Evolutionary conservation across 116 monocot species (phyloP), one percentile per base, ranked within the genome.

Genomic region (Phalaenopsis hybrid): DNA sequence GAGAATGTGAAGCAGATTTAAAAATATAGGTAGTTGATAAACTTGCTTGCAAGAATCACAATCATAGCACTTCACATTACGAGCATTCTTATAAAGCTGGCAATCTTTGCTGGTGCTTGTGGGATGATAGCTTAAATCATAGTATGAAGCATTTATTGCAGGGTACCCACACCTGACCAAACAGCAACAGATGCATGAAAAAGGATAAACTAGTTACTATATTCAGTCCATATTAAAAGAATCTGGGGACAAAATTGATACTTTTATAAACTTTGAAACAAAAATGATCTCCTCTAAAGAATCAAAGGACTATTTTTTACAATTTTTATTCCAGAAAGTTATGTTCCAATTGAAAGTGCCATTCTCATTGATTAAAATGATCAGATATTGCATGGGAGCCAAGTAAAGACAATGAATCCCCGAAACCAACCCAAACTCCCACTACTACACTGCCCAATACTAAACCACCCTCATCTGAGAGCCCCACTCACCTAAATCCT

Each of bases 31-130:
- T 58, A 25, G 65, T 9, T 57, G 33, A 50, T 12, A 63, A 15
- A 85, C 92, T 93, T 95, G 82, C 98, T 95, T 98, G 98, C 98
- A 95, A 82, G 95, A 94, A 87, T 93, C 90, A 86, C 98, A 98
- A 76, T 88, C 84, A 49, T 98, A 98, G 78, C 98, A 98, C 78
- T 90, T 94, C 37, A 89, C 78, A 11, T 69, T 82, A 65, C 57
- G 85, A 76, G 89, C 81, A 75, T 98, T 98, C 77, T 89, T 98
- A 85, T 98, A 98, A 79, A 90, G 84, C 76, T 90, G 92, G 93
- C 98, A 98, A 81, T 98, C 94, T 15, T 82, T 81, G 79, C 89
- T 93, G 61, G 81, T 78, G 89, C 95, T 98, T 16, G 86, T 85
- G 80, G 98, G 95, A 89, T 93, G 94, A 84, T 90, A 94, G 84